Evolutionary conservation across 1,139 yeast species (phyloP).

Genomic region (Kodamaea anthophila): DNA sequence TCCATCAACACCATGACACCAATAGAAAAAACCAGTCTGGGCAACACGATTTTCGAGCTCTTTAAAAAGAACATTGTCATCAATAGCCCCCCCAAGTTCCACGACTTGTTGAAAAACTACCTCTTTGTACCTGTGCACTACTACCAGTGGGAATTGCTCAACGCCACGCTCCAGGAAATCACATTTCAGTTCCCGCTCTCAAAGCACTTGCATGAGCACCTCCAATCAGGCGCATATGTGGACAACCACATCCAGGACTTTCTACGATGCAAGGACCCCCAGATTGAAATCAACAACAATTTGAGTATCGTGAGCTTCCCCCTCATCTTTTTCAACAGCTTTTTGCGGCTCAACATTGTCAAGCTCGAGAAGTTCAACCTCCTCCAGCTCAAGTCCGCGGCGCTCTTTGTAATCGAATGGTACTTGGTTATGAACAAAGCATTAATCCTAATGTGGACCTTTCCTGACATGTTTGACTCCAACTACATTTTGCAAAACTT

Average conservation of each 20-base stretch:
- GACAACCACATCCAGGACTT: conserved; percentile 10
- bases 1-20: conserved; percentile 19
- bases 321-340: conserved; percentile 30
- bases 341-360: conserved; percentile 16
- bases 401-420: conserved; percentile 31
- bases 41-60: conserved; percentile 23
- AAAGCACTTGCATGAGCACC: conserved; percentile 8
- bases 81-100: conserved; percentile 40
- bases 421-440: conserved; percentile 32
- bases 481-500: conserved; percentile 14
- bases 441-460: conserved; percentile 16
- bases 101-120: conserved; percentile 38
- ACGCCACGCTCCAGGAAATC: conserved; percentile 33
- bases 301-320: conserved; percentile 38
- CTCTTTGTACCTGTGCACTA: conserved; percentile 32
- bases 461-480: conserved; percentile 12
- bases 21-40: conserved; percentile 1
- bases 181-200: conserved; percentile 11
- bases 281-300: conserved; percentile 19
- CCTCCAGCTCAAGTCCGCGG: conserved; percentile 12
- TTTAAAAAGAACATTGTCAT: conserved; percentile 39
- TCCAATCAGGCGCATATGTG: conserved; percentile 4
- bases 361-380: conserved; percentile 10
- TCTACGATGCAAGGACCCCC: conserved; percentile 11
- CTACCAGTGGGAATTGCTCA: conserved; percentile 37